Conservation (phyloP, 176 grass and related monocot genomes). For the sorghum (Sorghum bicolor) region DNA sequence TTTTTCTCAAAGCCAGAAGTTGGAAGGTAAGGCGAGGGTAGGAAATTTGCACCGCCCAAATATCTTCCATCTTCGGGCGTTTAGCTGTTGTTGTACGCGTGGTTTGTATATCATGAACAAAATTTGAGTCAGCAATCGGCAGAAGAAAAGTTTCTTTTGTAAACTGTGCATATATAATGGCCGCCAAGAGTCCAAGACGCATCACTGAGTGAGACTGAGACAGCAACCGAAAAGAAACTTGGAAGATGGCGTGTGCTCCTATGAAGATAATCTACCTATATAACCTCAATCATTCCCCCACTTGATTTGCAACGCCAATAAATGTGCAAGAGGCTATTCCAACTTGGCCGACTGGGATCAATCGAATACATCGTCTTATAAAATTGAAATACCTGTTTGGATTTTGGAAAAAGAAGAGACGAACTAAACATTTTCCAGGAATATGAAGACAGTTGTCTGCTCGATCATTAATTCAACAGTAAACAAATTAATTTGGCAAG, state of each 20-base stretch:
- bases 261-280: slow-evolving; percentile 3
- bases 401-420: not conserved
- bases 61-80: not conserved
- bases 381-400: not conserved
- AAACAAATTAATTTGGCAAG: not conserved
- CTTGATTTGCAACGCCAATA: slow-evolving; percentile 6
- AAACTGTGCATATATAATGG: not conserved
- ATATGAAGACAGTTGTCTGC: too few species aligned
- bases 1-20: not conserved
- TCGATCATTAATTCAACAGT: too few species aligned
- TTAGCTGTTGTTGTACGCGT: slow-evolving; percentile 22
- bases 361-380: not conserved
- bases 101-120: slow-evolving; percentile 2
- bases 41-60: not conserved
- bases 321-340: not conserved
- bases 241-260: not conserved
- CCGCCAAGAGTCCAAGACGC: not conserved
- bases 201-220: slow-evolving; percentile 8
- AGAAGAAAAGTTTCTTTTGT: not conserved
- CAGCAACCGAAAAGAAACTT: not conserved
- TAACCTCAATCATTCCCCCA: not conserved
- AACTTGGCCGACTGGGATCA: not conserved
- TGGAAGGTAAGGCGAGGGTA: not conserved
- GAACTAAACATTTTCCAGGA: not conserved
- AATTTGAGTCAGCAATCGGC: not conserved